Percentiles rank a stretch among this genome's conserved stretches.
Conservation (phyloP, 495 filamentous ascomycete species). For the Trypethelium eluteriae region DNA sequence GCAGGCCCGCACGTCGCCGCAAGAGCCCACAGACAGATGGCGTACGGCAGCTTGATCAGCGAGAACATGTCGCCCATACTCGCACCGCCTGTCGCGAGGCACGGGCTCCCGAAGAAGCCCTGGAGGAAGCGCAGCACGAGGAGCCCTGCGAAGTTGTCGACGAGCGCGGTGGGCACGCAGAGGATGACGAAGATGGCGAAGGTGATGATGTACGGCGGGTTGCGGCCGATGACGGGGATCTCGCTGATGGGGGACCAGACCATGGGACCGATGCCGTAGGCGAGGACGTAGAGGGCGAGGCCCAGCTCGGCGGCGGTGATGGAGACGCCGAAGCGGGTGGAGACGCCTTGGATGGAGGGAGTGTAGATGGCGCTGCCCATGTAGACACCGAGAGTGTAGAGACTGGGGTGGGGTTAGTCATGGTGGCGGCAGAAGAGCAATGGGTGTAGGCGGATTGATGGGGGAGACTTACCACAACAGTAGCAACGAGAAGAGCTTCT, state of each 20-base stretch:
- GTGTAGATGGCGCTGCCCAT: slow-evolving; percentile 46
- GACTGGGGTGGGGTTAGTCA: slow-evolving; percentile 26
- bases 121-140: slow-evolving; percentile 47
- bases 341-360: slow-evolving; percentile 33
- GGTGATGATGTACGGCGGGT: slow-evolving; percentile 40
- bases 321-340: slow-evolving; percentile 40
- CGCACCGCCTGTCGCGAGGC: slow-evolving; percentile 49
- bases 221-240: slow-evolving; percentile 42
- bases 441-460: neutral
- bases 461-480: slow-evolving; percentile 24
- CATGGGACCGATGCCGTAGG: slow-evolving; percentile 44
- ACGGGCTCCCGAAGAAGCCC: slow-evolving; percentile 49
- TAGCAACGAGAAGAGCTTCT: slow-evolving; percentile 28
- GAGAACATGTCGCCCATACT: slow-evolving; percentile 49
- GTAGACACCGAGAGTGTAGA: slow-evolving; percentile 46
- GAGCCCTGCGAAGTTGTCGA: slow-evolving; percentile 43
- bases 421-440: slow-evolving; percentile 32
- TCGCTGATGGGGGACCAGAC: slow-evolving; percentile 42
- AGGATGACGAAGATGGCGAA: slow-evolving; percentile 46
- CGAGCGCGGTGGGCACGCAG: slow-evolving; percentile 42
- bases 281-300: slow-evolving; percentile 49
- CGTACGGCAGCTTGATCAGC: slow-evolving; percentile 48
- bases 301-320: slow-evolving; percentile 40
- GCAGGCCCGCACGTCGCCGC: slow-evolving; percentile 42
- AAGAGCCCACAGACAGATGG: slow-evolving; percentile 47